Percentiles rank a stretch among this genome's conserved stretches.
Evolutionary conservation across 2,329 filamentous ascomycete species (phyloP).

Genomic region (Pyrenophora graminea): DNA sequence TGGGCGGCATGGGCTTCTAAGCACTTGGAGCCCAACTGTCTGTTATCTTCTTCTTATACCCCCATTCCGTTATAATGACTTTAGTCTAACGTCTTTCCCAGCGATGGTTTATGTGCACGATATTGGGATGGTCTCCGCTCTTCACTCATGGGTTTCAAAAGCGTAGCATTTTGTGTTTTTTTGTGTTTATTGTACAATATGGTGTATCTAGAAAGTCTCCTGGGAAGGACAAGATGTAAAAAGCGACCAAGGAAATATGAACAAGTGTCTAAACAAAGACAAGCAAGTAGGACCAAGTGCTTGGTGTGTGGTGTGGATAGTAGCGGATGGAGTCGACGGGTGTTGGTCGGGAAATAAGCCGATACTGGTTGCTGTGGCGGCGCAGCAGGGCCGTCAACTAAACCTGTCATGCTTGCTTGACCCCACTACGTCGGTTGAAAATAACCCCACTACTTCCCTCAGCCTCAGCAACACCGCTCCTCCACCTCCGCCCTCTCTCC

Average conservation of each 20-base stretch:
- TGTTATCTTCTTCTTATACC: conserved; percentile 37
- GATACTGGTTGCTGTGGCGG: conserved; percentile 27
- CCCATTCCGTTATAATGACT: conserved; percentile 40
- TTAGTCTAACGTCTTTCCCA: conserved; percentile 38
- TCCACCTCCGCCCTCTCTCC: conserved; percentile 27
- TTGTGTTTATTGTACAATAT: conserved; percentile 42
- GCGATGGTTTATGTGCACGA: conserved; percentile 42
- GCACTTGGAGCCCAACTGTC: conserved; percentile 22
- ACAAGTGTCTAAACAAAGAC: conserved; percentile 20
- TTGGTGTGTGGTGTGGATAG: conserved; percentile 4
- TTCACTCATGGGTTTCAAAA: conserved; percentile 45
- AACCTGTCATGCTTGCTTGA: conserved; percentile 17
- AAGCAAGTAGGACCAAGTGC: not conserved
- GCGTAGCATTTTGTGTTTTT: conserved; percentile 41
- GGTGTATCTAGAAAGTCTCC: conserved; percentile 37
- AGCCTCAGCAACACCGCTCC: conserved; percentile 33
- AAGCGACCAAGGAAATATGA: conserved; percentile 38
- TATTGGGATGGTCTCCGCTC: conserved; percentile 46
- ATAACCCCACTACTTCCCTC: conserved; percentile 23
- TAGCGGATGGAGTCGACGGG: not conserved
- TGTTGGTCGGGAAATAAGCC: not conserved
- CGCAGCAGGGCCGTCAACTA: conserved; percentile 21
- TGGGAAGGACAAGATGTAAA: conserved; percentile 38
- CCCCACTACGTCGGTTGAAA: conserved; percentile 30
- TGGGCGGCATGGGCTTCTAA: conserved; percentile 68